Evolutionary conservation across 805 yeast genomes (phyloP), one percentile per base, ranked within the genome.

Genomic region (Saccharomycodes ludwigii): DNA sequence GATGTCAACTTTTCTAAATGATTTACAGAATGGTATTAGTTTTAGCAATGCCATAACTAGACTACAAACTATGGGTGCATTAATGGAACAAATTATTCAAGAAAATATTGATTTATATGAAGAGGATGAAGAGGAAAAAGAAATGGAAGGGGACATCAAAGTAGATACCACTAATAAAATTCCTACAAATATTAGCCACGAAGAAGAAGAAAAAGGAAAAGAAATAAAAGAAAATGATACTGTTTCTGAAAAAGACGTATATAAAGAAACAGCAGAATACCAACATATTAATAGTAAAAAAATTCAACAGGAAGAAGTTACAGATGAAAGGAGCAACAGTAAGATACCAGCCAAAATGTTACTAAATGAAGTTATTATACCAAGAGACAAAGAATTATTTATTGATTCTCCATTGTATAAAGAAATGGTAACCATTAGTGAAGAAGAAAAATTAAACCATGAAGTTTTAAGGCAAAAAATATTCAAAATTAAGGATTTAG

Each of bases 291-390:
- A n/a, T n/a, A n/a, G n/a, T n/a, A n/a, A n/a, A n/a, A n/a, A n/a
- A n/a, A n/a, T n/a, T n/a, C n/a, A n/a, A n/a, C n/a, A n/a, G n/a
- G n/a, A n/a, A n/a, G n/a, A n/a, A n/a, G n/a, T n/a, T n/a, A n/a
- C n/a, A n/a, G n/a, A n/a, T n/a, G n/a, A n/a, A n/a, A n/a, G n/a
- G n/a, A n/a, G n/a, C n/a, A n/a, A n/a, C n/a, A n/a, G n/a, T n/a
- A n/a, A n/a, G n/a, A n/a, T n/a, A n/a, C n/a, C n/a, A n/a, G n/a
- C n/a, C n/a, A n/a, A n/a, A n/a, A n/a, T n/a, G n/a, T n/a, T n/a
- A n/a, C n/a, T n/a, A n/a, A n/a, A n/a, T n/a, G 74, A 70, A 23
- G 63, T 73, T 27, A 66, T 71, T 16, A 57, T 63, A 22, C 77
- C 76, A 3, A 57, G 49, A 40, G 65, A 60, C 16, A 54, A 56